phyloP scores from a whole-genome alignment of 1,284 basidiomycete genomes.

The Rhodotorula sp. region DNA sequence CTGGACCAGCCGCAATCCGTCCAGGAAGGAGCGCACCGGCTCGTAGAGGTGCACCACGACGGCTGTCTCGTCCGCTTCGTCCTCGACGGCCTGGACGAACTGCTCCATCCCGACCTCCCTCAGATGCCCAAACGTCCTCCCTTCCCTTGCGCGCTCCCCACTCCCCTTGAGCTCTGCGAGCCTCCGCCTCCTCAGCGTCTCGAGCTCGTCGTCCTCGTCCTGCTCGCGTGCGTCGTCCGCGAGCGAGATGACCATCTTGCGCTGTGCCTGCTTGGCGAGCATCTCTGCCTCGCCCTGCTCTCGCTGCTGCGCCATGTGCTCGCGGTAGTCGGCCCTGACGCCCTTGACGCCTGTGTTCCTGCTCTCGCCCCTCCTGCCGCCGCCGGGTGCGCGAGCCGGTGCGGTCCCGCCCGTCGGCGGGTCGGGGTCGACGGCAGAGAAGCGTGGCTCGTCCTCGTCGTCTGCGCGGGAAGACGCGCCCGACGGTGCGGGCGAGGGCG shows the following conservation, averaged over 20 bases:
- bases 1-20: background rate
- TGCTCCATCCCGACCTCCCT: slow-evolving; percentile 74
- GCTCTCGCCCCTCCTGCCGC: slow-evolving; percentile 9
- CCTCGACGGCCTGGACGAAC: slow-evolving; percentile 72
- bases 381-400: background rate
- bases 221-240: background rate
- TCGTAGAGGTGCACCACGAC: slow-evolving; percentile 82
- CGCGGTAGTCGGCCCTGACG: slow-evolving; percentile 43
- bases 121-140: slow-evolving; percentile 68
- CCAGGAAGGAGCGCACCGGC: slow-evolving; percentile 58
- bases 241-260: background rate
- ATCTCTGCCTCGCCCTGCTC: slow-evolving; percentile 14
- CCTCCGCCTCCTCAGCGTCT: slow-evolving; percentile 31
- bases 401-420: slow-evolving; percentile 8
- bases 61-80: slow-evolving; percentile 62
- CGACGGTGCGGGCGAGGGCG: slow-evolving; percentile 10
- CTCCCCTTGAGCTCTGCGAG: slow-evolving; percentile 40
- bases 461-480: background rate
- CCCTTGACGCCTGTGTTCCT: slow-evolving; percentile 48
- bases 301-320: slow-evolving; percentile 18
- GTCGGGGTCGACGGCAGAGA: slow-evolving; percentile 22
- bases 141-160: slow-evolving; percentile 12
- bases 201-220: slow-evolving; percentile 36
- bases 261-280: slow-evolving; percentile 13
- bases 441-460: slow-evolving; percentile 2